phyloP scores from a whole-genome alignment of 768 basidiomycete species.

The Hericium rajendrae region DNA sequence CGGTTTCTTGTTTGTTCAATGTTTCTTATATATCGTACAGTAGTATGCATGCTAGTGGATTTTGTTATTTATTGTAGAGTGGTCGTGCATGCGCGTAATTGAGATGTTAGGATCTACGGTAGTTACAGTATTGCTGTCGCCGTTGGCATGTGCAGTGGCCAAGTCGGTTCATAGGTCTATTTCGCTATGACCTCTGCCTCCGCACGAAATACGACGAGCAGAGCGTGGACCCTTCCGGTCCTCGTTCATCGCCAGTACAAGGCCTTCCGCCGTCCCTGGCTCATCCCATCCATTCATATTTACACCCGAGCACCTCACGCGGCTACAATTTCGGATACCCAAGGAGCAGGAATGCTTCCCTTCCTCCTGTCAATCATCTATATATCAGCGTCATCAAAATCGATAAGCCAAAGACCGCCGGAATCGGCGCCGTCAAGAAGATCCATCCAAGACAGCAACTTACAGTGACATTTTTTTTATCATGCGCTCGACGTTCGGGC shows the following conservation, averaged over 20 bases:
- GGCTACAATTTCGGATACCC: constrained; percentile 14
- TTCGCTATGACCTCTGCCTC: no score
- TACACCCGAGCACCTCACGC: constrained; percentile 33
- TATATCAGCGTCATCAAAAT: constrained; percentile 30
- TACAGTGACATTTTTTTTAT: constrained; percentile 39
- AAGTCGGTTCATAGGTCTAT: no score
- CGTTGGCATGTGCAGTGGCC: no score
- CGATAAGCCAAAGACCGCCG: constrained; percentile 21
- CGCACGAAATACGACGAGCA: no score
- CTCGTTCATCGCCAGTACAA: constrained; percentile 9
- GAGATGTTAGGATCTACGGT: no score
- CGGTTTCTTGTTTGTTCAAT: background rate
- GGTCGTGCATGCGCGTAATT: no score
- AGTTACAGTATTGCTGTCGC: no score
- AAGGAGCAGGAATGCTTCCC: constrained; percentile 29
- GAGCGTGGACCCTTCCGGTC: no score
- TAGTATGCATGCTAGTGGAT: no score
- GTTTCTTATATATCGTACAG: no score
- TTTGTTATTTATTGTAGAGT: no score
- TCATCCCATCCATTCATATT: constrained; percentile 35
- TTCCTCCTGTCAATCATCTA: constrained; percentile 28
- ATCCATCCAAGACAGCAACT: background rate
- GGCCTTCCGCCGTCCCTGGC: constrained; percentile 25
- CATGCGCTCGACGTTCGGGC: constrained; percentile 33
- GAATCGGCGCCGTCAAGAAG: no score